Conservation (phyloP, 1,284 basidiomycete species). For the Pyrrhoderma lamaoense region DNA sequence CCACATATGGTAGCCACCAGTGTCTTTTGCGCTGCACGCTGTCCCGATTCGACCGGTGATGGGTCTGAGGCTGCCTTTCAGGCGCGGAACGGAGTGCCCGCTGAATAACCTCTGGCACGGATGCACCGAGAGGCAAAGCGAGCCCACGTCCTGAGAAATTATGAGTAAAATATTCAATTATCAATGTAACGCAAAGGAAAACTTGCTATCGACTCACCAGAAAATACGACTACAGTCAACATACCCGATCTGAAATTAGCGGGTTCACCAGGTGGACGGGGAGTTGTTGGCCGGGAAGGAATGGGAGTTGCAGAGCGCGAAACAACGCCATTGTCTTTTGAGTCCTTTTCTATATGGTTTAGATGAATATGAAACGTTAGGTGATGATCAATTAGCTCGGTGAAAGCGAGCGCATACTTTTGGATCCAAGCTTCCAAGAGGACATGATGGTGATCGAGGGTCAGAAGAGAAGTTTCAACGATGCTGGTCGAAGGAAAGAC, state of each 20-base stretch:
- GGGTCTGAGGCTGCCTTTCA: slow-evolving; percentile 22
- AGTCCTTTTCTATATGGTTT: slow-evolving; percentile 50
- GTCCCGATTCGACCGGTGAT: slow-evolving; percentile 63
- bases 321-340: slow-evolving; percentile 52
- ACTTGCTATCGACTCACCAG: slow-evolving; percentile 41
- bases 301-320: slow-evolving; percentile 72
- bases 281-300: slow-evolving; percentile 63
- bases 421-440: slow-evolving; percentile 40
- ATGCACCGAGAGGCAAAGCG: slow-evolving; percentile 62
- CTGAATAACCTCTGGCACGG: slow-evolving; percentile 82
- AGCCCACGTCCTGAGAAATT: slow-evolving; percentile 58
- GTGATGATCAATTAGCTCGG: background rate
- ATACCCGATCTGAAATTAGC: slow-evolving; percentile 66
- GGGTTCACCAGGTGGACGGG: slow-evolving; percentile 46
- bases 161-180: background rate
- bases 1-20: slow-evolving; percentile 97
- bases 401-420: slow-evolving; percentile 27
- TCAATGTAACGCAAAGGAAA: background rate
- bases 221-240: slow-evolving; percentile 84
- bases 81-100: slow-evolving; percentile 61
- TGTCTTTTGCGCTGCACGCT: slow-evolving; percentile 84
- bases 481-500: too few species aligned
- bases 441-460: slow-evolving; percentile 25
- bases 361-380: background rate
- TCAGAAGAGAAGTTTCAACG: too few species aligned